These are phyloP conservation scores for Fragaria nilgerrensis DNA, from an alignment of 306 rosid genomes.

Conservation along the genomic window DNA sequence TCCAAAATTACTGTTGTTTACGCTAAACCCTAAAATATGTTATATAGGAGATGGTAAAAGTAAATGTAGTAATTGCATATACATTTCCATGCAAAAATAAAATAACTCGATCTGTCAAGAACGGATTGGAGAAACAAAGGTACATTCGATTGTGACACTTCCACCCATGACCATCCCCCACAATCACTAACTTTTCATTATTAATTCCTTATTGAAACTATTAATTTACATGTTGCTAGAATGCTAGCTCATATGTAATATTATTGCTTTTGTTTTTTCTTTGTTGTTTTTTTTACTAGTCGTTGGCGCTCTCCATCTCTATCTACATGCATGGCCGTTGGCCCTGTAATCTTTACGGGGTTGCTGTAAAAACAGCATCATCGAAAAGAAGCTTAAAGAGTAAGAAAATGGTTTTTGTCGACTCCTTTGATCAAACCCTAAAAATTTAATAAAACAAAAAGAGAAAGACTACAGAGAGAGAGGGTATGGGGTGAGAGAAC, in stretches of 20 bases:
- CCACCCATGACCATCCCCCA: conserved; percentile 75
- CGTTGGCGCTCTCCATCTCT: conserved; percentile 28
- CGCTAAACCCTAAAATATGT: background rate
- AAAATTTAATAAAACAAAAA: conserved; percentile 50
- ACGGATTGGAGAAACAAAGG: conserved; percentile 53
- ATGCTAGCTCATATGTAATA: background rate
- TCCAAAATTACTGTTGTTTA: background rate
- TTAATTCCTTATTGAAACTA: conserved; percentile 27
- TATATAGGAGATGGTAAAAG: background rate
- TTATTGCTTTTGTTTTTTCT: background rate
- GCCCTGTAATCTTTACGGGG: conserved; percentile 25
- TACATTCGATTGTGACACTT: conserved; percentile 66
- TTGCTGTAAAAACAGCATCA: conserved; percentile 30
- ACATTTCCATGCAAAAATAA: conserved; percentile 30
- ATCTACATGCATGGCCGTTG: conserved; percentile 40
- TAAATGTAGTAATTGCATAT: background rate
- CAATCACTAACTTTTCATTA: conserved; percentile 52
- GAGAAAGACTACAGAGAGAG: conserved; percentile 34
- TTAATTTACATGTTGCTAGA: conserved; percentile 1
- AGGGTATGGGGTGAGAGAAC: conserved; percentile 13
- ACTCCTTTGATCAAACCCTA: conserved; percentile 32
- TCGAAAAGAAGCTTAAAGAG: conserved; percentile 40
- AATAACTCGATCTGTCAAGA: conserved; percentile 27
- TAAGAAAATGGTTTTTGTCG: conserved; percentile 37
- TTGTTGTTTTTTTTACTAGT: conserved; percentile 24